Percentiles rank a stretch among this genome's conserved stretches.
phyloP scores from a whole-genome alignment of 2,329 filamentous ascomycete species.

The Elsinoe fawcettii region DNA sequence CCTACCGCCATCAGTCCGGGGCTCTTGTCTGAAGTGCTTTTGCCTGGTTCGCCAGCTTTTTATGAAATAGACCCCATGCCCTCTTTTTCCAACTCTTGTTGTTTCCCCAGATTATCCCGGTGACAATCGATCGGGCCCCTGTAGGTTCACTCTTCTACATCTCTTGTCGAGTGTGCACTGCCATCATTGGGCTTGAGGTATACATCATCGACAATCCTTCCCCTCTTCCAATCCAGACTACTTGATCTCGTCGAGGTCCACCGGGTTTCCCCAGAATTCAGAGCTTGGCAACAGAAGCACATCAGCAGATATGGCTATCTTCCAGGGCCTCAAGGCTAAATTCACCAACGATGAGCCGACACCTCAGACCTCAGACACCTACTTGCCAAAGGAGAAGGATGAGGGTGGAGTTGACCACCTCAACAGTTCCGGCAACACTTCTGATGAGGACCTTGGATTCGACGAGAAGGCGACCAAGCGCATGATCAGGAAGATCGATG shows the following conservation, averaged over 20 bases:
- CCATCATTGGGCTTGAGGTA: conserved; percentile 6
- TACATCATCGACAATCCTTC: conserved; percentile 5
- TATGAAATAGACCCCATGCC: background rate
- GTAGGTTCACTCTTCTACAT: conserved; percentile 1
- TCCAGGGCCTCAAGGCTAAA: conserved; percentile 8
- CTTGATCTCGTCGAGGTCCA: background rate
- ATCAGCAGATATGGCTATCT: background rate
- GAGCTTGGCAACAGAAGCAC: background rate
- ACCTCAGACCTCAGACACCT: conserved; percentile 7
- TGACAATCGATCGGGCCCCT: conserved; percentile 10
- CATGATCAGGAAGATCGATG: conserved; percentile 45
- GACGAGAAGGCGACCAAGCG: conserved; percentile 23
- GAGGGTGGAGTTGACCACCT: conserved; percentile 8
- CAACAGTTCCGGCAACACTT: conserved; percentile 6
- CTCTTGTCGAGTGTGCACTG: conserved; percentile 7
- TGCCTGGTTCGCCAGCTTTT: conserved; percentile 10
- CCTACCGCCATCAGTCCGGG: conserved; percentile 8
- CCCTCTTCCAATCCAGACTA: background rate
- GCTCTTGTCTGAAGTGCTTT: background rate
- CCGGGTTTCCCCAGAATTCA: background rate
- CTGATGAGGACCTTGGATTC: conserved; percentile 12
- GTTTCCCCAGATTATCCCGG: conserved; percentile 13
- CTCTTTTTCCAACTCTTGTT: background rate
- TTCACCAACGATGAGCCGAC: background rate
- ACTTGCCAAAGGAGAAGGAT: conserved; percentile 6